Base-by-base conservation (phyloP, 1,139 yeast genomes). In the Pichia sp. region DNA sequence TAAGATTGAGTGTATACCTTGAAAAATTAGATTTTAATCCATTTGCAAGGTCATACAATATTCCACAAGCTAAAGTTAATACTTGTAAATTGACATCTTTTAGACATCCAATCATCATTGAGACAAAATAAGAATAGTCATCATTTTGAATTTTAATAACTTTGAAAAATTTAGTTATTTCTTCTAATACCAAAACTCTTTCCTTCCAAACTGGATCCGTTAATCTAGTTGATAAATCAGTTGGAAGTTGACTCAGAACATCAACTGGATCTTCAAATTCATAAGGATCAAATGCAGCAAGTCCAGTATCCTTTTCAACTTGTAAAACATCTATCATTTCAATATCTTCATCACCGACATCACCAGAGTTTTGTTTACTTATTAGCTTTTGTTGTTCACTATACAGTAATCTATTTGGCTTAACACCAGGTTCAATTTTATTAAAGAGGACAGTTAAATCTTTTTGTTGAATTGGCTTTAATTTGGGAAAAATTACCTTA, bases 41-140 rank as follows among this genome's bases (percentile, higher is more conserved):
- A 31, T 69, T 72, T 1, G 87, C 85, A 30, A 91, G 60, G 33
- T 65, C 64, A 43, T 74, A 78, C 18, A 82, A 66, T 43, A 86
- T 76, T 44, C 78, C 76, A 1, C 95, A 84, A 0, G 96, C 89
- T 30, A 82, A 58, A 23, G 83, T 81, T 0, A 87, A 96, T 13
- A 86, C 95, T 60, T 83, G 91, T 41, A 89, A 72, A 59, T 93
- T 93, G 3, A 93, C 95, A 64, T 91, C 99, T 55, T 80, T 84
- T 63, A 89, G 70, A 49, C 89, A 76, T 50, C 78, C 82, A n/a
- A 82, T 76, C 51, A 87, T 69, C 2, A 71, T 60, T 45, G 80
- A 66, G 18, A 81, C 64, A 13, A 89, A 60, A 2, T 74, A 80
- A 5, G 73, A 54, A 57, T 81, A 88, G 57, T 89, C 95, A n/a